phyloP scores from a whole-genome alignment of 306 rosid species.

The Ormosia semicastrata region DNA sequence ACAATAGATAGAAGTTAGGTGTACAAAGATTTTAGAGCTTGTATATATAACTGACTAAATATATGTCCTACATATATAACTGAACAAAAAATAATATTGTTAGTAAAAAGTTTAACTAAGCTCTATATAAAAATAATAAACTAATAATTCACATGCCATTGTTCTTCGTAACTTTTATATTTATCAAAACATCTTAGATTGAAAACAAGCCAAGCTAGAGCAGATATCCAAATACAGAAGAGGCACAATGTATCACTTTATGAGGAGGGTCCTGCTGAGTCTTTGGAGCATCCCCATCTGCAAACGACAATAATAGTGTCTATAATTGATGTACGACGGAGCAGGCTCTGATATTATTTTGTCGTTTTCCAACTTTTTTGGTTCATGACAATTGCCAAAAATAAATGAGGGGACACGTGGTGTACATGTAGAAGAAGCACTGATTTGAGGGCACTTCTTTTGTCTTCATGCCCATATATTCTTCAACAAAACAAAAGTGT shows the following conservation, averaged over 20 bases:
- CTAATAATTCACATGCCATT: too few species aligned
- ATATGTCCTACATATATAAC: not conserved
- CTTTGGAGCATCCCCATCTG: slow-evolving; percentile 22
- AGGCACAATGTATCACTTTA: not conserved
- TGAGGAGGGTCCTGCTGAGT: slow-evolving; percentile 21
- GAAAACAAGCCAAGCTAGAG: not conserved
- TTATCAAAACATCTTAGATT: too few species aligned
- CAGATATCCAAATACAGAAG: not conserved
- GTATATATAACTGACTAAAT: not conserved
- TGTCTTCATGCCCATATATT: slow-evolving; percentile 23
- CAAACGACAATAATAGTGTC: not conserved
- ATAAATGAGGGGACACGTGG: slow-evolving; percentile 26
- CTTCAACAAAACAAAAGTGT: slow-evolving; percentile 19
- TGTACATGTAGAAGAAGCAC: slow-evolving; percentile 3
- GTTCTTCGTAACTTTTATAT: too few species aligned
- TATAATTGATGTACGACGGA: slow-evolving; percentile 24
- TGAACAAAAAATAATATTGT: not conserved
- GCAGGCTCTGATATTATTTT: not conserved
- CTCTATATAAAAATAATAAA: too few species aligned
- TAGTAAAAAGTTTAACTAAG: not conserved
- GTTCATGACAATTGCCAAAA: slow-evolving; percentile 20
- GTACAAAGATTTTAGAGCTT: not conserved
- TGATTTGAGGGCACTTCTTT: slow-evolving; percentile 9
- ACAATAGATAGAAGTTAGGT: not conserved
- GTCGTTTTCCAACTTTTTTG: not conserved